A percentile compares a stretch with the other conserved stretches of the same genome.
Evolutionary conservation across 2,329 filamentous ascomycete species (phyloP).

Genomic region (Stachybotrys echinatus): DNA sequence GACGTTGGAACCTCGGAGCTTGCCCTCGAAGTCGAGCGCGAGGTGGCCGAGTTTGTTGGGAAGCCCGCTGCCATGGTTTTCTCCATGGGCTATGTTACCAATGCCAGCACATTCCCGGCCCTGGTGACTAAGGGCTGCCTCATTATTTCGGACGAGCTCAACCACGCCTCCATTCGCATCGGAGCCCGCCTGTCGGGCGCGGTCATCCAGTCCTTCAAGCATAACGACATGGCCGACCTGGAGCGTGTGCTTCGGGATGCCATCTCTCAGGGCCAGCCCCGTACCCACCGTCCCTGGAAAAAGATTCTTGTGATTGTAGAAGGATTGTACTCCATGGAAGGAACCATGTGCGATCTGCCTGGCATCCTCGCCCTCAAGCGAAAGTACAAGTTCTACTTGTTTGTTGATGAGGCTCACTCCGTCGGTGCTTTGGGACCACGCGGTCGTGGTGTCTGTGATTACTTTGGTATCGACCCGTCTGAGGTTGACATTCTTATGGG

Average conservation of each 20-base stretch:
- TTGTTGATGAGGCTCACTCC: constrained; percentile 94
- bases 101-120: constrained; percentile 86
- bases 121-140: constrained; percentile 89
- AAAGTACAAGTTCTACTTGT: constrained; percentile 95
- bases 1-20: constrained; percentile 87
- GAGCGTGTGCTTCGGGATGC: constrained; percentile 83
- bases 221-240: constrained; percentile 89
- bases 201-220: constrained; percentile 93
- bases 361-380: constrained; percentile 81
- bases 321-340: constrained; percentile 98
- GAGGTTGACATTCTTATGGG: constrained; percentile 97
- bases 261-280: constrained; percentile 93
- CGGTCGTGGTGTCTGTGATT: constrained; percentile 93
- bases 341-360: constrained; percentile 97
- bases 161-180: constrained; percentile 95
- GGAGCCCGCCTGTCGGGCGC: constrained; percentile 91
- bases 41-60: constrained; percentile 87
- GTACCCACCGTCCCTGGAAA: constrained; percentile 98
- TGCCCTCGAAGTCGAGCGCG: constrained; percentile 79
- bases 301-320: constrained; percentile 97
- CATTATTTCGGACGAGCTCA: constrained; percentile 94
- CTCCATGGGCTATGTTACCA: constrained; percentile 98
- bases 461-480: constrained; percentile 82
- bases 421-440: constrained; percentile 85
- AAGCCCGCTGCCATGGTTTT: constrained; percentile 96